These are phyloP conservation scores for Teratosphaeria gauchensis DNA, from an alignment of 2,329 filamentous ascomycete species.

Conservation along the genomic window DNA sequence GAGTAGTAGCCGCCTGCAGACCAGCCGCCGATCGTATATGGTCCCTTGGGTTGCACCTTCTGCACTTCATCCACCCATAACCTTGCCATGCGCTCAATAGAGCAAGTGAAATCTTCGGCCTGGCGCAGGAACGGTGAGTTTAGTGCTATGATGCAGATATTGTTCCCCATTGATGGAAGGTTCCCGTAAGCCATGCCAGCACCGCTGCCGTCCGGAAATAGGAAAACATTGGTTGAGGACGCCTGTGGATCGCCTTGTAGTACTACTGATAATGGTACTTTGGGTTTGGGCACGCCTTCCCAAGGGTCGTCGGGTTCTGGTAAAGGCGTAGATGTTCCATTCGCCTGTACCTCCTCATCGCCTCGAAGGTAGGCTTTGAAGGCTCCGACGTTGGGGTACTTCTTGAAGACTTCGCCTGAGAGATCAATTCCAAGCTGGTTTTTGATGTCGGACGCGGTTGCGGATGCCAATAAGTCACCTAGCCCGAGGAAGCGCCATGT, in stretches of 20 bases:
- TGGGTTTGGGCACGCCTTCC: conserved; percentile 23
- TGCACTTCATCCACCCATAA: conserved; percentile 23
- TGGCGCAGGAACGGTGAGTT: conserved; percentile 23
- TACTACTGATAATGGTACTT: conserved; percentile 19
- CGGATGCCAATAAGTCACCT: conserved; percentile 17
- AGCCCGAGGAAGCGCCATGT: conserved; percentile 24
- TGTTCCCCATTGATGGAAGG: conserved; percentile 31
- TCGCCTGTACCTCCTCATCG: background rate
- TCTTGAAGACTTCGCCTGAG: conserved; percentile 14
- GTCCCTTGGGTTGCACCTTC: conserved; percentile 40
- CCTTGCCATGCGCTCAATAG: conserved; percentile 19
- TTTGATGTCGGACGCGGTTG: conserved; percentile 19
- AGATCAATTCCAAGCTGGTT: conserved; percentile 14
- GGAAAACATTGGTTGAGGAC: conserved; percentile 12
- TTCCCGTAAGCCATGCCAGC: conserved; percentile 34
- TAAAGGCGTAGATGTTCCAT: background rate
- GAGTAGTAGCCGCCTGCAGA: conserved; percentile 67
- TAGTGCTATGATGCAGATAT: conserved; percentile 39
- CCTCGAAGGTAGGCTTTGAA: conserved; percentile 14
- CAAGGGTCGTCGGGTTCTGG: conserved; percentile 18
- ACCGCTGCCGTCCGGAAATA: conserved; percentile 41
- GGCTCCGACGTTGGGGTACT: conserved; percentile 15
- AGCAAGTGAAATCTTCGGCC: conserved; percentile 19
- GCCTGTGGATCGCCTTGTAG: conserved; percentile 15
- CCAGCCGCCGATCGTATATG: conserved; percentile 63